Conservation (phyloP, 805 yeast genomes). For the Ogataea paradorogensis region DNA sequence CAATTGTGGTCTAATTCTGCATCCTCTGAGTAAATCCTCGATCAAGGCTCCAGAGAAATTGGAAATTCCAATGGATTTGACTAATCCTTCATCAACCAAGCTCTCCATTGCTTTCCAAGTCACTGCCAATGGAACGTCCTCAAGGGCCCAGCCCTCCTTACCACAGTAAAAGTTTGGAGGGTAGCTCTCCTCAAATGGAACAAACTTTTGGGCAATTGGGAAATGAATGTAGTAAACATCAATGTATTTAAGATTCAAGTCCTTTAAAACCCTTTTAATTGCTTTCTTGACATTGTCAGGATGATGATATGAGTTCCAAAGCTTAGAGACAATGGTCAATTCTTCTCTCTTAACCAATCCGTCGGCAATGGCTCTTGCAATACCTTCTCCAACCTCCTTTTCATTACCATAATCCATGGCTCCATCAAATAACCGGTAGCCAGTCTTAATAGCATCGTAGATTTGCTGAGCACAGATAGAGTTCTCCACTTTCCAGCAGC, state of each 20-base stretch:
- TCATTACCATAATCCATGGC: conserved; percentile 74
- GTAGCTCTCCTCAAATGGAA: conserved; percentile 73
- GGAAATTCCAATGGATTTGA: conserved; percentile 79
- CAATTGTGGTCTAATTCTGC: conserved; percentile 70
- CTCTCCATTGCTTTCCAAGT: conserved; percentile 79
- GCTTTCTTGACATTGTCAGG: conserved; percentile 70
- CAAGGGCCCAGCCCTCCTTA: conserved; percentile 46
- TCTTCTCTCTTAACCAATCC: conserved; percentile 75
- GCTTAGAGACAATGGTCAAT: conserved; percentile 73
- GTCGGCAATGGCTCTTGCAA: conserved; percentile 53
- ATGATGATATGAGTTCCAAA: conserved; percentile 84
- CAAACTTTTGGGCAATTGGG: conserved; percentile 83
- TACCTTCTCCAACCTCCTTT: conserved; percentile 65
- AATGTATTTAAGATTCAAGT: conserved; percentile 72
- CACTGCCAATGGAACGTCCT: conserved; percentile 64
- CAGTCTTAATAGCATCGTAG: conserved; percentile 80
- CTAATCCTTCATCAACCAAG: conserved; percentile 50
- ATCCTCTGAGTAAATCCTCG: conserved; percentile 67
- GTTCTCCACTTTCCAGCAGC: conserved; percentile 56
- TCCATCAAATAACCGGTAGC: conserved; percentile 75
- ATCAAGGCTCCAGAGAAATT: conserved; percentile 70
- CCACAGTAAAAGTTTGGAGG: conserved; percentile 77
- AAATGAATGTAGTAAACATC: conserved; percentile 87
- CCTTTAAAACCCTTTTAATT: conserved; percentile 60
- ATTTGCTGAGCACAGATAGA: conserved; percentile 48